Conservation (phyloP, 257 asterid genomes). For the Cinchona pubescens region DNA sequence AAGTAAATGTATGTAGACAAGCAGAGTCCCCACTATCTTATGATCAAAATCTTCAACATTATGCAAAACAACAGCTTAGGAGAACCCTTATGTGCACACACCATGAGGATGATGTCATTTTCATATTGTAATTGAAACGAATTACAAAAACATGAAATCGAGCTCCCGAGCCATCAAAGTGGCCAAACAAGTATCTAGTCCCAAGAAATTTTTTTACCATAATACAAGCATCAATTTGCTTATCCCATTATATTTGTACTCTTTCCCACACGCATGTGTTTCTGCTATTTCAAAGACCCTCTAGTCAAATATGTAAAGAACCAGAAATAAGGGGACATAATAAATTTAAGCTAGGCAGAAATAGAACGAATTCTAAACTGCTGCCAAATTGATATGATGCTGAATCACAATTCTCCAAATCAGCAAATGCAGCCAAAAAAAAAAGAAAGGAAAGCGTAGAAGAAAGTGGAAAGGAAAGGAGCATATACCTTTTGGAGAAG, state of each 20-base stretch:
- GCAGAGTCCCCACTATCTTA: neutral
- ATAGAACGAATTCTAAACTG: too few relatives aligned
- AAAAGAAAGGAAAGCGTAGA: too few relatives aligned
- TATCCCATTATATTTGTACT: neutral
- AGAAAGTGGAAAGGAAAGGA: too few relatives aligned
- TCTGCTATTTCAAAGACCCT: neutral
- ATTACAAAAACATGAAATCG: neutral
- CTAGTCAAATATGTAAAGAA: neutral
- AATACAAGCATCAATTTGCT: neutral
- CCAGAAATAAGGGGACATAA: neutral
- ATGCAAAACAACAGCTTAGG: neutral
- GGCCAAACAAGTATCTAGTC: neutral
- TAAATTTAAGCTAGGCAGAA: too few relatives aligned
- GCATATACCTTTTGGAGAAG: slow-evolving; percentile 61
- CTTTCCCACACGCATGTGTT: neutral
- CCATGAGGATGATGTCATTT: neutral
- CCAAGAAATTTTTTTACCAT: neutral
- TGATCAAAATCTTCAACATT: neutral
- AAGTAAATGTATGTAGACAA: neutral
- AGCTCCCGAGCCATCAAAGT: neutral
- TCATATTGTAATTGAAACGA: neutral
- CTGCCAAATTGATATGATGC: too few relatives aligned
- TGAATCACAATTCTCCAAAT: neutral
- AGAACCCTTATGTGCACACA: neutral
- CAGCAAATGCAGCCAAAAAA: neutral